These are phyloP conservation scores for Pholiota microspora DNA, from an alignment of 768 basidiomycete genomes.

Conservation along the genomic window DNA sequence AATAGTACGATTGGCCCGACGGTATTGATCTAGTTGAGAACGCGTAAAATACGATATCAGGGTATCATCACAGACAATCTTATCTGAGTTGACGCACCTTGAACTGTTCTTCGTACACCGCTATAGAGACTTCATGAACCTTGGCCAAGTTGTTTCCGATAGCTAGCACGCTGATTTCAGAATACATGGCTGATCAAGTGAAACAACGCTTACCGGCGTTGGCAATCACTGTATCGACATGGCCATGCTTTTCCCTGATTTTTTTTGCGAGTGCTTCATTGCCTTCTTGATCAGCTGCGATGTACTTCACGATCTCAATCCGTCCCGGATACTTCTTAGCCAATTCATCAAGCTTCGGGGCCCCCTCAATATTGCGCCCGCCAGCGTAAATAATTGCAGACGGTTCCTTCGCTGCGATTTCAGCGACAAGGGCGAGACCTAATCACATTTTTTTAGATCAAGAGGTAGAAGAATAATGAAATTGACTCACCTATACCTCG, in stretches of 20 bases:
- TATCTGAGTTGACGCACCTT: background rate
- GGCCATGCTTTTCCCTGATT: background rate
- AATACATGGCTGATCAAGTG: background rate
- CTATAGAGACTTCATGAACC: background rate
- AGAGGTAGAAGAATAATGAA: background rate
- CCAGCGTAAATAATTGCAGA: background rate
- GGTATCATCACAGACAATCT: no score
- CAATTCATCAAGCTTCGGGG: background rate
- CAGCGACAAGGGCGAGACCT: background rate
- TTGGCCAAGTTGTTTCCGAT: no score
- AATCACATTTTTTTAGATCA: no score
- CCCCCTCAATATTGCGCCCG: background rate
- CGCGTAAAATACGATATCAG: no score
- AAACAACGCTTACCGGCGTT: background rate
- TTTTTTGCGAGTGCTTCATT: background rate
- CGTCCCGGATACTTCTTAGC: background rate
- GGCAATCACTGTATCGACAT: slow-evolving; percentile 1
- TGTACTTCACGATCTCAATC: background rate
- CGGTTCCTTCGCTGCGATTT: background rate
- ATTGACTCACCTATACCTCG: background rate
- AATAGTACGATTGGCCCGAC: background rate
- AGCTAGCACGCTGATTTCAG: no score
- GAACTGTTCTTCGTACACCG: background rate
- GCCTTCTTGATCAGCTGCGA: background rate
- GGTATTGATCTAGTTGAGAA: no score